Conservation (phyloP, 2,329 filamentous ascomycete genomes). For the Elsinoe ampelina region DNA sequence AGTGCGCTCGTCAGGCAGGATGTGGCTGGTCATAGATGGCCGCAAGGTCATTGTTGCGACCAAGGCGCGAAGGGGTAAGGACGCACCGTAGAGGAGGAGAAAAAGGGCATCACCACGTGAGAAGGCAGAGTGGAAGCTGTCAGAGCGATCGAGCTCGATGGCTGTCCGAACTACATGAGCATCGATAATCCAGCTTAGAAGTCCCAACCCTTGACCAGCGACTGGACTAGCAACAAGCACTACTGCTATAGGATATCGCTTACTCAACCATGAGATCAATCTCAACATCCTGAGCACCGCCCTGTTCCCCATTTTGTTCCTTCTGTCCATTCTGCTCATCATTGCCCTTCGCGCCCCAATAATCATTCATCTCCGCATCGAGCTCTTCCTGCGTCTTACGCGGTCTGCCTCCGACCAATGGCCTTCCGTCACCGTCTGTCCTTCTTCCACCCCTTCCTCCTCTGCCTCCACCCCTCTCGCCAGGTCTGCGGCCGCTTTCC, state of each 20-base stretch:
- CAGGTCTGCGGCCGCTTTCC: constrained; percentile 40
- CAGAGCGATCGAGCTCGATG: no score
- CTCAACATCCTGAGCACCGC: constrained; percentile 15
- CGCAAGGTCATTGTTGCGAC: no score
- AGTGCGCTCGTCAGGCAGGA: no score
- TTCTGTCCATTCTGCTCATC: constrained; percentile 12
- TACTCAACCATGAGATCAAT: constrained; percentile 20
- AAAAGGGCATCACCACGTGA: no score
- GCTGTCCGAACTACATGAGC: no score
- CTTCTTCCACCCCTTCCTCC: constrained; percentile 35
- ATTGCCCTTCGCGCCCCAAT: constrained; percentile 39
- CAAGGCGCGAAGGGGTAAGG: no score
- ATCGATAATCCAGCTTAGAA: no score
- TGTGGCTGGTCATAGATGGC: no score
- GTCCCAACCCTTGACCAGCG: no score
- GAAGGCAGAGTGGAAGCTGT: no score
- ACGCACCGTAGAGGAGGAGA: no score
- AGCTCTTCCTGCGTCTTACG: constrained; percentile 87
- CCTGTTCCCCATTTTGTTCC: constrained; percentile 9
- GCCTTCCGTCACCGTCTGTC: constrained; percentile 38
- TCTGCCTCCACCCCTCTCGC: constrained; percentile 28
- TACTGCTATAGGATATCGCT: background rate
- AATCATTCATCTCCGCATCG: constrained; percentile 95
- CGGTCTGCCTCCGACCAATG: constrained; percentile 39
- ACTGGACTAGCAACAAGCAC: no score